Evolutionary conservation across 2,329 filamentous ascomycete species (phyloP), one percentile per base, ranked within the genome.

Genomic region (Alternaria postmessia): DNA sequence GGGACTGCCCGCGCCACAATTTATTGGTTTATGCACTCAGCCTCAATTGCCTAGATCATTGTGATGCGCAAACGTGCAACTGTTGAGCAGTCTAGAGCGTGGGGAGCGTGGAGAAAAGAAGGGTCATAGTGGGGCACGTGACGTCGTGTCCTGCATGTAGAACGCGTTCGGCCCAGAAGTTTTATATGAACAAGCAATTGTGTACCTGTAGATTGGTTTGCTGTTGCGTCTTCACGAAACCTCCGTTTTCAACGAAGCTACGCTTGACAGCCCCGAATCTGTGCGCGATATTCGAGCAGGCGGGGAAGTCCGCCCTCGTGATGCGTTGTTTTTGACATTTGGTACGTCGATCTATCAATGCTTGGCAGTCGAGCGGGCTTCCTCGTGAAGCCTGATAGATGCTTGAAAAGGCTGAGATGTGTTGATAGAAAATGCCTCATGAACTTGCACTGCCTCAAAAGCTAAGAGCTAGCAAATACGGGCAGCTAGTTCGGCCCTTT

Each of bases 1-100:
- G 11, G 28, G 12, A 4, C 22, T 48, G 54, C 24, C 55, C 51
- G 55, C 49, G 57, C 18, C 49, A 22, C 41, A 44, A 24, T 26
- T n/a, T 32, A 44, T 24, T 56, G 43, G 54, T 47, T 30, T 36
- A 48, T 51, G 51, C 32, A 49, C 59, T 59, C 61, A 64, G 58
- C 59, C 59, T 62, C 62, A 39, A 51, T 46, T 18, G 38, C 16
- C 39, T 54, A 51, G 55, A 43, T 51, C 32, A n/a, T 49, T 41
- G 22, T 32, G 38, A 36, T 49, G 44, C 24, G 24, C 39, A 42
- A 30, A 18, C 34, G 26, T 30, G 32, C 44, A 22, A 30, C 43
- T 41, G 54, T 39, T 47, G 41, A 14, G 30, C 11, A 43, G 22
- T 53, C 54, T 49, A 52, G 42, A 53, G 28, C 49, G 43, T 44